phyloP scores from a whole-genome alignment of 2,329 filamentous ascomycete species.

The Zopfia rhizophila region DNA sequence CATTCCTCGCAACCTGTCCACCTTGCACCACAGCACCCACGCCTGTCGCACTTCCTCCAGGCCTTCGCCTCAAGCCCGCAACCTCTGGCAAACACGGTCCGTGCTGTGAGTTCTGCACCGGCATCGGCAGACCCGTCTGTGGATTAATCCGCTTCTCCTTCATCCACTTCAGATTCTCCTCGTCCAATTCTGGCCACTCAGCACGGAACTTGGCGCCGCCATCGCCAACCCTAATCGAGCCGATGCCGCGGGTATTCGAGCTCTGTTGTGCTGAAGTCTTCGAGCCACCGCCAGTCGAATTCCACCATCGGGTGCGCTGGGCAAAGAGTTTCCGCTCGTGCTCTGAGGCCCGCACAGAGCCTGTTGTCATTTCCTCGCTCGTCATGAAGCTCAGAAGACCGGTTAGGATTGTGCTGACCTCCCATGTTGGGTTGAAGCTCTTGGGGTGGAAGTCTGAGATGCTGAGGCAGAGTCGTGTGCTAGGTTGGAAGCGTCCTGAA shows the following conservation, averaged over 20 bases:
- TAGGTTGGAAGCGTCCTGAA: slow-evolving; percentile 93
- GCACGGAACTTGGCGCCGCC: slow-evolving; percentile 88
- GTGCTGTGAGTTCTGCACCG: slow-evolving; percentile 61
- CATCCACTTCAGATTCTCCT: slow-evolving; percentile 94
- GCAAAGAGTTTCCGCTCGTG: slow-evolving; percentile 83
- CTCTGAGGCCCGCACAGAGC: slow-evolving; percentile 80
- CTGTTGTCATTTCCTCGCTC: slow-evolving; percentile 97
- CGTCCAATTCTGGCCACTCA: slow-evolving; percentile 90
- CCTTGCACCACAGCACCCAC: slow-evolving; percentile 79
- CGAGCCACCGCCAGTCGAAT: slow-evolving; percentile 88
- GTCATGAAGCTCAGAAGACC: slow-evolving; percentile 98
- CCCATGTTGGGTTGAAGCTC: slow-evolving; percentile 98
- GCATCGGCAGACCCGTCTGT: slow-evolving; percentile 75
- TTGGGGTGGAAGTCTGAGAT: slow-evolving; percentile 99
- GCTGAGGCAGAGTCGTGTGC: slow-evolving; percentile 89
- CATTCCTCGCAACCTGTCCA: slow-evolving; percentile 77
- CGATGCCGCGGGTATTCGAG: slow-evolving; percentile 67
- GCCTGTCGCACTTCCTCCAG: slow-evolving; percentile 61
- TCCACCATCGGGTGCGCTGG: slow-evolving; percentile 90
- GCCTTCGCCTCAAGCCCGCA: slow-evolving; percentile 73
- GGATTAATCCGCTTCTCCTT: slow-evolving; percentile 81
- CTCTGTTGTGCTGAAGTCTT: slow-evolving; percentile 57
- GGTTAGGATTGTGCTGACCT: slow-evolving; percentile 94
- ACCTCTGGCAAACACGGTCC: slow-evolving; percentile 70
- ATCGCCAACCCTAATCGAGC: slow-evolving; percentile 85